These are phyloP conservation scores for Penicillium hesseltinei DNA, from an alignment of 2,329 filamentous ascomycete species.

Conservation along the genomic window DNA sequence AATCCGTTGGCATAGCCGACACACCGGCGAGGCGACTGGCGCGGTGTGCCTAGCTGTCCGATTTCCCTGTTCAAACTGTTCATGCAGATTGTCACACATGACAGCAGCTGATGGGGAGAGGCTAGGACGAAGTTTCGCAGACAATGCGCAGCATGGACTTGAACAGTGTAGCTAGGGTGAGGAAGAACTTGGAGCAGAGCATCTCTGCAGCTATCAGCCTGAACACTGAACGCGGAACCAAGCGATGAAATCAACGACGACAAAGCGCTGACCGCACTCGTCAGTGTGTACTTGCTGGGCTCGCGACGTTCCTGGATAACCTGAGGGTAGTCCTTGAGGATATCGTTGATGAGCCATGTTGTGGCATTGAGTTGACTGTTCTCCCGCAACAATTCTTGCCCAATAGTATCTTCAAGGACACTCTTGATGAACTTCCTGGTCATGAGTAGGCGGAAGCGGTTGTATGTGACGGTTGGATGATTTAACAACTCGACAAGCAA, in stretches of 20 bases:
- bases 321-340: slow-evolving; percentile 93
- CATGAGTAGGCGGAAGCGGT: slow-evolving; percentile 82
- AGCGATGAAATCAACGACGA: slow-evolving; percentile 74
- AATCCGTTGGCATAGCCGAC: slow-evolving; percentile 89
- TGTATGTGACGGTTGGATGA: slow-evolving; percentile 71
- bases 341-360: slow-evolving; percentile 76
- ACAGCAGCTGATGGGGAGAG: slow-evolving; percentile 86
- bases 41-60: slow-evolving; percentile 68
- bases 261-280: slow-evolving; percentile 74
- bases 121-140: slow-evolving; percentile 83
- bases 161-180: slow-evolving; percentile 94
- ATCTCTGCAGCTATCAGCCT: slow-evolving; percentile 83
- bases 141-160: slow-evolving; percentile 83
- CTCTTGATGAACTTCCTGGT: slow-evolving; percentile 81
- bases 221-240: slow-evolving; percentile 74
- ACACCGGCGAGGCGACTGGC: slow-evolving; percentile 78
- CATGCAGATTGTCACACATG: slow-evolving; percentile 92
- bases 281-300: slow-evolving; percentile 81
- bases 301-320: slow-evolving; percentile 82
- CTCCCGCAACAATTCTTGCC: slow-evolving; percentile 78
- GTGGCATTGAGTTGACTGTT: slow-evolving; percentile 82
- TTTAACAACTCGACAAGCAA: slow-evolving; percentile 78
- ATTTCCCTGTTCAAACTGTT: slow-evolving; percentile 90
- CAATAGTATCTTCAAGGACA: slow-evolving; percentile 79
- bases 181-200: slow-evolving; percentile 85